A percentile compares a stretch with the other conserved stretches of the same genome.
These are phyloP conservation scores for Sugiyamaella xylanicola DNA, from an alignment of 1,139 yeast genomes.

Conservation along the genomic window DNA sequence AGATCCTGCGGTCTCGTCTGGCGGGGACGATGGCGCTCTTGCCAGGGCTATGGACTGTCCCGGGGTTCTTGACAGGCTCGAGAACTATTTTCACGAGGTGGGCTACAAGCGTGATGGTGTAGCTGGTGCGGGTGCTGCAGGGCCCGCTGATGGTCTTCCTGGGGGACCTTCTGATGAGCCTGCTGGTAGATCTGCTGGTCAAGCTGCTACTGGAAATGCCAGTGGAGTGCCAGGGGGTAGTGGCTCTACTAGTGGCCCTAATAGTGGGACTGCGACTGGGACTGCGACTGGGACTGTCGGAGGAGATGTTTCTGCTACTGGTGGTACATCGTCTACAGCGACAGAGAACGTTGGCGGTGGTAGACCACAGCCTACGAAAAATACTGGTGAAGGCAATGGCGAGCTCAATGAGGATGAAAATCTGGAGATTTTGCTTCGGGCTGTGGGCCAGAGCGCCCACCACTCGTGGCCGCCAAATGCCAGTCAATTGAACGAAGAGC, in stretches of 20 bases:
- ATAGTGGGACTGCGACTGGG: no score
- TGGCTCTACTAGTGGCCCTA: background rate
- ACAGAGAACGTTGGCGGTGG: background rate
- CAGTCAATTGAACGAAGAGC: background rate
- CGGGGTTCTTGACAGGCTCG: background rate
- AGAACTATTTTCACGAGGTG: background rate
- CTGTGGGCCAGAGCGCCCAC: conserved; percentile 5
- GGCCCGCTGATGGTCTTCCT: background rate
- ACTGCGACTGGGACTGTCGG: no score
- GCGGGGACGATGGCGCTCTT: background rate
- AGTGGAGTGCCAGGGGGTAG: background rate
- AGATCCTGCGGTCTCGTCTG: background rate
- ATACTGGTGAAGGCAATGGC: background rate
- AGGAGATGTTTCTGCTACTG: no score
- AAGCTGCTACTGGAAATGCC: background rate
- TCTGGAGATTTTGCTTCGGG: conserved; percentile 9
- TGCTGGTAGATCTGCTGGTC: background rate
- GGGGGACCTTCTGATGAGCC: background rate
- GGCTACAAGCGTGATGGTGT: background rate
- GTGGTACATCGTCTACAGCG: background rate
- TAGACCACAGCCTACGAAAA: background rate
- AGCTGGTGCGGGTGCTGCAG: background rate
- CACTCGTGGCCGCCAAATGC: conserved; percentile 8
- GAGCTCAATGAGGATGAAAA: background rate
- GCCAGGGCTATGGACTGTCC: background rate